These are phyloP conservation scores for Stagonosporopsis chrysanthemi DNA, from an alignment of 2,329 filamentous ascomycete genomes.

Conservation along the genomic window DNA sequence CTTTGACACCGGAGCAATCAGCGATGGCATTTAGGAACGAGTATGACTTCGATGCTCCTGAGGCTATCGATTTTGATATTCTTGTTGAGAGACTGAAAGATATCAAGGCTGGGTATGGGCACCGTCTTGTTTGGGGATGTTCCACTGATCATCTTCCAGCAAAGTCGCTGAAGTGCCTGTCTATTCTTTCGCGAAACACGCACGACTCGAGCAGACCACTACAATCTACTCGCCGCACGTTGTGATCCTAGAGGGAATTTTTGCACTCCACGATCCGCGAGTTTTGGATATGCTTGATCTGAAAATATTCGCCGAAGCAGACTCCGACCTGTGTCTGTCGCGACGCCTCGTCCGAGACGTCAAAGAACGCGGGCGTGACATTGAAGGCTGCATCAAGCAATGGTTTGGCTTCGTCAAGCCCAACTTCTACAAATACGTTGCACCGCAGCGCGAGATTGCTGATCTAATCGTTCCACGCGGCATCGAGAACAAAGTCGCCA, in stretches of 20 bases:
- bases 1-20: conserved; percentile 79
- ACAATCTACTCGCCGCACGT: conserved; percentile 97
- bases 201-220: conserved; percentile 78
- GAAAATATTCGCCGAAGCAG: conserved; percentile 96
- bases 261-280: conserved; percentile 87
- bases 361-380: conserved; percentile 84
- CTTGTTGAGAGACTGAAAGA: conserved; percentile 80
- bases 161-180: conserved; percentile 90
- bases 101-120: conserved; percentile 83
- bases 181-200: conserved; percentile 94
- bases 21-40: conserved; percentile 85
- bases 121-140: not conserved
- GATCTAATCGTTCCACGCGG: conserved; percentile 96
- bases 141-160: conserved; percentile 54
- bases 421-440: conserved; percentile 92
- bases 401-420: conserved; percentile 98
- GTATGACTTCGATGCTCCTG: conserved; percentile 93
- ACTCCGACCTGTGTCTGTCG: conserved; percentile 91
- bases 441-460: conserved; percentile 88
- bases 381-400: conserved; percentile 96
- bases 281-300: conserved; percentile 89
- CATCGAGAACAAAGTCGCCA: conserved; percentile 92
- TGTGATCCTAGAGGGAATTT: conserved; percentile 92
- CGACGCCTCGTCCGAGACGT: conserved; percentile 77
- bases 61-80: conserved; percentile 93